Evolutionary conservation across 805 yeast genomes (phyloP).

Genomic region (Hagleromyces aurorensis): DNA sequence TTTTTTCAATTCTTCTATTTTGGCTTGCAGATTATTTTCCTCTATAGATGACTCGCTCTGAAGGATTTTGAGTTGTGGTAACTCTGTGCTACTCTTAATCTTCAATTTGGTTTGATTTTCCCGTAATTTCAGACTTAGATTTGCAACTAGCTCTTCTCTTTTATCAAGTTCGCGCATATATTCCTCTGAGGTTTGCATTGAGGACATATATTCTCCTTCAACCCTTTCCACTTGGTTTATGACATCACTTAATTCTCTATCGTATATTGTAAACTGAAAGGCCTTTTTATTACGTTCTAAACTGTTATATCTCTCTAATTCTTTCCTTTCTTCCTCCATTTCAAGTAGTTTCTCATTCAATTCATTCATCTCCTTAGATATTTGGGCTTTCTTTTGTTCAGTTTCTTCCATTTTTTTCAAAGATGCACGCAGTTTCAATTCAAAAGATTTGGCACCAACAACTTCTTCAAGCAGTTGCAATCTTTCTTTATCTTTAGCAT

Average conservation of each 20-base stretch:
- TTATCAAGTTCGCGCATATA: slow-evolving; percentile 50
- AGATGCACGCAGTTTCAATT: slow-evolving; percentile 69
- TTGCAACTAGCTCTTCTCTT: slow-evolving; percentile 46
- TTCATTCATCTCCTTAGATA: slow-evolving; percentile 62
- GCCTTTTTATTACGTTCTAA: slow-evolving; percentile 62
- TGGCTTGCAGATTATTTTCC: slow-evolving; percentile 43
- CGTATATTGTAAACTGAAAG: slow-evolving; percentile 66
- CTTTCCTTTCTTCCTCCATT: slow-evolving; percentile 72
- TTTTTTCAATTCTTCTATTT: slow-evolving; percentile 36
- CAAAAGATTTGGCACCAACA: slow-evolving; percentile 92
- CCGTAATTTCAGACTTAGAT: slow-evolving; percentile 39
- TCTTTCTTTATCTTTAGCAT: slow-evolving; percentile 81
- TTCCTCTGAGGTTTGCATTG: slow-evolving; percentile 44
- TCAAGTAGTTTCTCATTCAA: slow-evolving; percentile 68
- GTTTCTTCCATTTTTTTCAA: slow-evolving; percentile 71
- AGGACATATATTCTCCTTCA: slow-evolving; percentile 47
- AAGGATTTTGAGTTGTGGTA: slow-evolving; percentile 44
- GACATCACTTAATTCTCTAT: slow-evolving; percentile 63
- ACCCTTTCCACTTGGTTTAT: slow-evolving; percentile 51
- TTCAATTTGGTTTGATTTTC: slow-evolving; percentile 42
- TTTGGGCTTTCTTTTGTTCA: slow-evolving; percentile 57
- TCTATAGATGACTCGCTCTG: slow-evolving; percentile 40
- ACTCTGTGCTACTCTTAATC: slow-evolving; percentile 45
- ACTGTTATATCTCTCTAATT: slow-evolving; percentile 59
- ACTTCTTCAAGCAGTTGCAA: slow-evolving; percentile 77